A percentile compares a stretch with the other conserved stretches of the same genome.
Evolutionary conservation across 2,329 filamentous ascomycete species (phyloP).

Genomic region (Penicillium sp.): DNA sequence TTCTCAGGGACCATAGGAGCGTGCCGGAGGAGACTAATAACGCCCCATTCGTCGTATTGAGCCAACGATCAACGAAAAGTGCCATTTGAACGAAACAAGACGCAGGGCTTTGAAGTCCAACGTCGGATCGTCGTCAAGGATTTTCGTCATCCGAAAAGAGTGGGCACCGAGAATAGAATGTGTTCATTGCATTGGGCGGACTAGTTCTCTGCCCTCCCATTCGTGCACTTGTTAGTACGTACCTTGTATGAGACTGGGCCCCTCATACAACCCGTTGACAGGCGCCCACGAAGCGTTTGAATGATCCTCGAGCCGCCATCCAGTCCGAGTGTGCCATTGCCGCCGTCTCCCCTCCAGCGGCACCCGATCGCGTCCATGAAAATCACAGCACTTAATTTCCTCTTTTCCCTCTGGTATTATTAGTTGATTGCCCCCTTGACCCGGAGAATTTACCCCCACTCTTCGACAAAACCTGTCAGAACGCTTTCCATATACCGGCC

Average conservation of each 20-base stretch:
- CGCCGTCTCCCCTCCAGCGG: slow-evolving; percentile 14
- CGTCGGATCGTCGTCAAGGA: neutral
- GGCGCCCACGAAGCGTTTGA: slow-evolving; percentile 19
- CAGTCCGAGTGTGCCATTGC: slow-evolving; percentile 22
- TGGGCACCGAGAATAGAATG: neutral
- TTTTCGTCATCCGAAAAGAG: slow-evolving; percentile 5
- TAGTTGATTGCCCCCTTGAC: slow-evolving; percentile 12
- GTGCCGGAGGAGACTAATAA: slow-evolving; percentile 9
- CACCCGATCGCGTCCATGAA: slow-evolving; percentile 29
- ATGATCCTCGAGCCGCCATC: slow-evolving; percentile 26
- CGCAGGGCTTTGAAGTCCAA: slow-evolving; percentile 1
- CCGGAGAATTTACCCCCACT: slow-evolving; percentile 20
- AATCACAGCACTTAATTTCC: slow-evolving; percentile 20
- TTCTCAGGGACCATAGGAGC: slow-evolving; percentile 5
- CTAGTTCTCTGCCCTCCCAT: slow-evolving; percentile 17
- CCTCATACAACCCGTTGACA: slow-evolving; percentile 28
- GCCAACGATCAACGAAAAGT: slow-evolving; percentile 4
- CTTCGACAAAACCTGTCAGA: slow-evolving; percentile 6
- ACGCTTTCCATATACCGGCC: slow-evolving; percentile 11
- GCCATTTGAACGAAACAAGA: slow-evolving; percentile 6
- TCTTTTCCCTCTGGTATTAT: slow-evolving; percentile 12
- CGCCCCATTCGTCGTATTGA: slow-evolving; percentile 14
- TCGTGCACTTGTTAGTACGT: slow-evolving; percentile 29
- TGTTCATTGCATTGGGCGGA: slow-evolving; percentile 9
- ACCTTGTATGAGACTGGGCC: slow-evolving; percentile 23